Percentiles rank a stretch among this genome's conserved stretches.
Evolutionary conservation across 208 protist genomes (phyloP).

Genomic region (Wallacemonas sp.): DNA sequence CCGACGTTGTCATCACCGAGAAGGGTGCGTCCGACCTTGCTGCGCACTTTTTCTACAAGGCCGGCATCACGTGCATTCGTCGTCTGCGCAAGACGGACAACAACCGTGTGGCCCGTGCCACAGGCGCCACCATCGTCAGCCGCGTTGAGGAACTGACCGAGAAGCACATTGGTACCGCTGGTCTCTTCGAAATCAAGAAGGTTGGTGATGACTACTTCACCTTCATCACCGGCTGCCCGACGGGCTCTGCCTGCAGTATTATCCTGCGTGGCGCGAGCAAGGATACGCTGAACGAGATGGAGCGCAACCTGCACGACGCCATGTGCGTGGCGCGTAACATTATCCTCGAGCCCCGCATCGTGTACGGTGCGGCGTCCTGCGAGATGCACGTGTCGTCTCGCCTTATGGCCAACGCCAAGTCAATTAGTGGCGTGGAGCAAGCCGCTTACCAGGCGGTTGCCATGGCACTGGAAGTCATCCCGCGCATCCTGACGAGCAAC

Average conservation of each 20-base stretch:
- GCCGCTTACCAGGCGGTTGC: constrained; percentile 97
- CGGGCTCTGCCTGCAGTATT: constrained; percentile 99
- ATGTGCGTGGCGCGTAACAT: constrained; percentile 99
- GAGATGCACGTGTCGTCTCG: constrained; percentile 96
- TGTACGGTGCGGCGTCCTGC: constrained; percentile 98
- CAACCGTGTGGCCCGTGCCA: constrained; percentile 98
- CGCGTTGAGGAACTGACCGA: constrained; percentile 97
- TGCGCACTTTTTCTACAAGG: constrained; percentile 98
- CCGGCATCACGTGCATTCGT: constrained; percentile 97
- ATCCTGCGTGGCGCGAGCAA: constrained; percentile 99
- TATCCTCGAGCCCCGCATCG: constrained; percentile 95
- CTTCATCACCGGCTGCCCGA: constrained; percentile 98
- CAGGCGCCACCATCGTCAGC: constrained; percentile 98
- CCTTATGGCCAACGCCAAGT: constrained; percentile 94
- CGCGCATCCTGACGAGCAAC: constrained; percentile 99
- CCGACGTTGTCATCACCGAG: constrained; percentile 99
- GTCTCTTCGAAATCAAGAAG: constrained; percentile 99
- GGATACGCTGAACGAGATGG: constrained; percentile 99
- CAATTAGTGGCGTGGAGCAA: constrained; percentile 96
- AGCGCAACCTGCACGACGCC: constrained; percentile 99
- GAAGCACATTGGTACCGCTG: constrained; percentile 97
- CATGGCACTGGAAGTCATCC: constrained; percentile 95
- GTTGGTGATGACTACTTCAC: constrained; percentile 99
- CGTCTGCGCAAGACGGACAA: constrained; percentile 99
- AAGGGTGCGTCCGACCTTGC: constrained; percentile 99